Percentiles rank a stretch among this genome's conserved stretches.
phyloP scores from a whole-genome alignment of 2,329 filamentous ascomycete species.

The Aspergillus flavus region DNA sequence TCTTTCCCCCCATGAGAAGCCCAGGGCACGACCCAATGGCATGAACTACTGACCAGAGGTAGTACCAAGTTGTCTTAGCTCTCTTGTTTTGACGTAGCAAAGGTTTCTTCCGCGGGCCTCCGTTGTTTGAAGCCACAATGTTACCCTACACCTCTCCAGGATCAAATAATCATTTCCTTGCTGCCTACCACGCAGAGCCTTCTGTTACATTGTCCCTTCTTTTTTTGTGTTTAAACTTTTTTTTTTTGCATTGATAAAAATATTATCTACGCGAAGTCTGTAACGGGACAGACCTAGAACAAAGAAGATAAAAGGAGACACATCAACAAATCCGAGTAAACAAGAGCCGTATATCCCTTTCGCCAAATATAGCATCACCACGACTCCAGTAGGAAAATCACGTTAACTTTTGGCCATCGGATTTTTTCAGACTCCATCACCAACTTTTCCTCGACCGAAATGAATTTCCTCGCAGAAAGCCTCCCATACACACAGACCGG shows the following conservation, averaged over 20 bases:
- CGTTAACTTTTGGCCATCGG: constrained; percentile 2
- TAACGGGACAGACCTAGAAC: neutral
- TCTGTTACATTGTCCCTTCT: neutral
- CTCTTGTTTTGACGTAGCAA: neutral
- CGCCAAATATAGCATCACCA: constrained; percentile 3
- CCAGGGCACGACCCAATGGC: neutral
- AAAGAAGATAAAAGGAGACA: neutral
- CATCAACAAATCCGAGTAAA: neutral
- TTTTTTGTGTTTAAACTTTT: neutral
- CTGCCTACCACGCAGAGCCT: neutral
- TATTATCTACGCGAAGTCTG: neutral
- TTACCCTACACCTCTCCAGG: neutral
- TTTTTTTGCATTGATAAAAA: neutral
- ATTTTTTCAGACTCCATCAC: neutral
- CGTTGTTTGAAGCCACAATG: neutral
- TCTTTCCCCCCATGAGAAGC: neutral
- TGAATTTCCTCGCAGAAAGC: neutral
- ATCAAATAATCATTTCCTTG: neutral
- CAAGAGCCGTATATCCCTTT: neutral
- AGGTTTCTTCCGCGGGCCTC: neutral
- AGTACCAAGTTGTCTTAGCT: constrained; percentile 1
- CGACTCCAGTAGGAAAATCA: constrained; percentile 2
- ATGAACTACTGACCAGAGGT: neutral
- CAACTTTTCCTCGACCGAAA: neutral
- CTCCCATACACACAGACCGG: neutral